Conservation (phyloP, 148 eudicot species). For the Vaccinium corymbosum region DNA sequence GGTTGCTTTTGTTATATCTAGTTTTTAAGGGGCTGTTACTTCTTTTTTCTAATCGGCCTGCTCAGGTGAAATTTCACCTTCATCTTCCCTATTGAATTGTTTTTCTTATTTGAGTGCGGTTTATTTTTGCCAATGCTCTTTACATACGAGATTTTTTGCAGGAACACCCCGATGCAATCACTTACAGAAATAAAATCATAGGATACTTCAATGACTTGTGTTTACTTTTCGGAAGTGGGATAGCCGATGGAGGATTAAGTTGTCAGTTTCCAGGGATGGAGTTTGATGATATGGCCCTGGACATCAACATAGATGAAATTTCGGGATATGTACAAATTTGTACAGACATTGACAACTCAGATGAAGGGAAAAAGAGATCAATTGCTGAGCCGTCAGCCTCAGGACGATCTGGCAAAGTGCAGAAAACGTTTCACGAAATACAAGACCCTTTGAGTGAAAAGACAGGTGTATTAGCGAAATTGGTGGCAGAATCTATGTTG, state of each 20-base stretch:
- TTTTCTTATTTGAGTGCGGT: neutral
- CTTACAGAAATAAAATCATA: slow-evolving; percentile 16
- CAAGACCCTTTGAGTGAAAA: slow-evolving; percentile 10
- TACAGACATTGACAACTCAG: neutral
- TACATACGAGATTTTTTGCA: slow-evolving; percentile 7
- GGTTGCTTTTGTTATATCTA: neutral
- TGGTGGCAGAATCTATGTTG: neutral
- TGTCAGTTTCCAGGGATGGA: slow-evolving; percentile 13
- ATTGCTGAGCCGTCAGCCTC: neutral
- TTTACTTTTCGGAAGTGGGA: slow-evolving; percentile 18
- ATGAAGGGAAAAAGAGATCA: slow-evolving; percentile 25
- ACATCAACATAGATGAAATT: slow-evolving; percentile 7
- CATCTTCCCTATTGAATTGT: neutral
- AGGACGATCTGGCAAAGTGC: slow-evolving; percentile 21
- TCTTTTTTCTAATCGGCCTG: neutral
- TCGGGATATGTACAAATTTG: slow-evolving; percentile 15
- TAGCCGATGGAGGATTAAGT: slow-evolving; percentile 7
- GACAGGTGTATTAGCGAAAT: neutral
- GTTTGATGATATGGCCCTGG: slow-evolving; percentile 13
- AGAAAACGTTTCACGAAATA: slow-evolving; percentile 20
- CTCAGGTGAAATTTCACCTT: neutral
- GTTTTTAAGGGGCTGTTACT: neutral
- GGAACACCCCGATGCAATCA: slow-evolving; percentile 28
- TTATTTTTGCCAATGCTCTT: neutral
- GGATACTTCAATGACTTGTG: slow-evolving; percentile 17